Evolutionary conservation across 2,329 filamentous ascomycete species (phyloP).

Genomic region (Sporothrix pallida): DNA sequence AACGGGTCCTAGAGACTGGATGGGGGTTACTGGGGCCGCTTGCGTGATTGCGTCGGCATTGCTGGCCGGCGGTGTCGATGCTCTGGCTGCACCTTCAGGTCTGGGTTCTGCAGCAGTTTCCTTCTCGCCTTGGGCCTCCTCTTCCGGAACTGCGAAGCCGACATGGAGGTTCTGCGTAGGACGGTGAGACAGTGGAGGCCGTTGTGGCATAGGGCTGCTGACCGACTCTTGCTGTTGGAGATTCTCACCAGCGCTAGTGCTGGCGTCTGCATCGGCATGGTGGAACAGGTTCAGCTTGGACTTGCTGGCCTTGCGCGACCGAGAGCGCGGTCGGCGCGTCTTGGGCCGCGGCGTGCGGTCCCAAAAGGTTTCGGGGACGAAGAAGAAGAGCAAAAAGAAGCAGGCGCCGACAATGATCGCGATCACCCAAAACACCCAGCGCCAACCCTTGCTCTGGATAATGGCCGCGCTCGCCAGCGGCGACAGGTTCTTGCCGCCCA

Average conservation of each 20-base stretch:
- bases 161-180: slow-evolving; percentile 54
- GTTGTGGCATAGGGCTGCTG: not conserved
- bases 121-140: not conserved
- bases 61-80: not conserved
- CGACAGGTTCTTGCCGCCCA: slow-evolving; percentile 90
- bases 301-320: slow-evolving; percentile 2
- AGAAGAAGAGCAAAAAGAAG: slow-evolving; percentile 77
- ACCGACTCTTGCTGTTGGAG: not conserved
- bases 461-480: slow-evolving; percentile 86
- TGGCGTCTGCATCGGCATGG: not conserved
- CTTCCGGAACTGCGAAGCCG: slow-evolving; percentile 56
- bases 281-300: slow-evolving; percentile 26
- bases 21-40: no score
- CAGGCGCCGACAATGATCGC: slow-evolving; percentile 78
- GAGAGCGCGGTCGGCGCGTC: not conserved
- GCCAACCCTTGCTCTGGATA: slow-evolving; percentile 78
- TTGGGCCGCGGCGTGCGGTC: slow-evolving; percentile 71
- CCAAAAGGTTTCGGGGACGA: slow-evolving; percentile 96
- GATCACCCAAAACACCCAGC: slow-evolving; percentile 91
- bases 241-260: no score
- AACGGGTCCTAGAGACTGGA: no score
- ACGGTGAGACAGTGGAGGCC: slow-evolving; percentile 14
- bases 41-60: not conserved
- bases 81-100: no score
- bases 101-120: no score